Evolutionary conservation across 192 early-diverging fungal genomes (phyloP).

Genomic region (Linnemannia schmuckeri): DNA sequence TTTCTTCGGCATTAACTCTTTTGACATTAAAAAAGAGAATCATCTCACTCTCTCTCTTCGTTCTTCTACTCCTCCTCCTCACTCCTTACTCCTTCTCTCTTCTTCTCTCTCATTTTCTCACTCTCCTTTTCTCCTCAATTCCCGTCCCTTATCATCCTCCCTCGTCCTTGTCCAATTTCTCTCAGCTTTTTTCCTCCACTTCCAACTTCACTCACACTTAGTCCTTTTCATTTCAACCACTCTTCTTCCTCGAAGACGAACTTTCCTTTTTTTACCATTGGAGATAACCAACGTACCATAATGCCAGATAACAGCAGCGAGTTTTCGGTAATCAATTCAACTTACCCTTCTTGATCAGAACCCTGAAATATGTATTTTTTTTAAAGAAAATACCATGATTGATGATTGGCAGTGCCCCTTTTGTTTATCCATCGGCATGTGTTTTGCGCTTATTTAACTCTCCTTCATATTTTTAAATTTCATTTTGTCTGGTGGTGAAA

Average conservation of each 20-base stretch:
- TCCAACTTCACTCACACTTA: not conserved
- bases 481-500: too few species aligned
- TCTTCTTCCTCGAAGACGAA: not conserved
- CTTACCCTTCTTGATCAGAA: not conserved
- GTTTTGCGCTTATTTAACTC: not conserved
- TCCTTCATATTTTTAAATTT: too few species aligned
- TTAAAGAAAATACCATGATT: too few species aligned
- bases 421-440: too few species aligned
- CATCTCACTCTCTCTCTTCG: not conserved
- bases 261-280: not conserved
- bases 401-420: too few species aligned
- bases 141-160: too few species aligned
- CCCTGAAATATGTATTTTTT: too few species aligned
- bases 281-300: not conserved
- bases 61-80: not conserved
- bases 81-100: too few species aligned
- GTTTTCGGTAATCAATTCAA: slow-evolving; percentile 10
- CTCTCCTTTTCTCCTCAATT: too few species aligned
- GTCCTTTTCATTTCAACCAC: not conserved
- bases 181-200: slow-evolving; percentile 2
- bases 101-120: too few species aligned
- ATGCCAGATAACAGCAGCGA: slow-evolving; percentile 24
- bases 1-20: not conserved
- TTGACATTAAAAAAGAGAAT: not conserved
- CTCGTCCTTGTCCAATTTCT: not conserved